phyloP scores from a whole-genome alignment of 2,329 filamentous ascomycete genomes.

The Podosphaera aphanis region DNA sequence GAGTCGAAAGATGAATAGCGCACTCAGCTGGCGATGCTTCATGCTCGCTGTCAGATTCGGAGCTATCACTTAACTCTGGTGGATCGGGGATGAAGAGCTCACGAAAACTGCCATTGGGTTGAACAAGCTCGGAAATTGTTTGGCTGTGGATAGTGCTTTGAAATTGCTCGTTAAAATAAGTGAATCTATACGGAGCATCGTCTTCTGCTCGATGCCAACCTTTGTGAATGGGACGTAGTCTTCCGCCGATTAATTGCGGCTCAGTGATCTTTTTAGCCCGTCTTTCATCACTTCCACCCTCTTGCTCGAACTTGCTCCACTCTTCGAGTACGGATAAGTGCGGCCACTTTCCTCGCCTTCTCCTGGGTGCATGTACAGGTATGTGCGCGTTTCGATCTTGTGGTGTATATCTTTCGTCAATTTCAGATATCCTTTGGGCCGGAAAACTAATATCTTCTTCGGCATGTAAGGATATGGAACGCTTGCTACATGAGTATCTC shows the following conservation, averaged over 20 bases:
- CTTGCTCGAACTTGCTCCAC: constrained; percentile 79
- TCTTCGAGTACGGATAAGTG: constrained; percentile 66
- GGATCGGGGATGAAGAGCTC: constrained; percentile 84
- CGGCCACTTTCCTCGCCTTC: constrained; percentile 58
- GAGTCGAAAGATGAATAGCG: constrained; percentile 12
- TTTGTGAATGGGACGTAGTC: constrained; percentile 56
- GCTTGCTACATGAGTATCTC: constrained; percentile 24
- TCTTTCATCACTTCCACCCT: constrained; percentile 58
- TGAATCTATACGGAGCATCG: constrained; percentile 81
- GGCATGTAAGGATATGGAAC: constrained; percentile 30
- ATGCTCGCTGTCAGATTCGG: constrained; percentile 35
- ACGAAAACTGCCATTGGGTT: constrained; percentile 60
- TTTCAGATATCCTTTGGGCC: constrained; percentile 51
- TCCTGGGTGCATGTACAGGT: constrained; percentile 13
- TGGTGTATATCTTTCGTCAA: constrained; percentile 43
- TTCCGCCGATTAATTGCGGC: constrained; percentile 73
- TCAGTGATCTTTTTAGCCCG: constrained; percentile 83
- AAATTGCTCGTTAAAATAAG: constrained; percentile 96
- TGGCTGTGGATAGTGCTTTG: constrained; percentile 90
- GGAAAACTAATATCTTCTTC: constrained; percentile 89
- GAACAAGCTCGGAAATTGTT: constrained; percentile 77
- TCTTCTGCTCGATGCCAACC: constrained; percentile 76
- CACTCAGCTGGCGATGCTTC: constrained; percentile 13
- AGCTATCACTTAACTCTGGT: constrained; percentile 47
- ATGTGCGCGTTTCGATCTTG: constrained; percentile 21